Evolutionary conservation across 148 eudicot species (phyloP), one percentile per base, ranked within the genome.

Genomic region (Suaeda aralocaspica): DNA sequence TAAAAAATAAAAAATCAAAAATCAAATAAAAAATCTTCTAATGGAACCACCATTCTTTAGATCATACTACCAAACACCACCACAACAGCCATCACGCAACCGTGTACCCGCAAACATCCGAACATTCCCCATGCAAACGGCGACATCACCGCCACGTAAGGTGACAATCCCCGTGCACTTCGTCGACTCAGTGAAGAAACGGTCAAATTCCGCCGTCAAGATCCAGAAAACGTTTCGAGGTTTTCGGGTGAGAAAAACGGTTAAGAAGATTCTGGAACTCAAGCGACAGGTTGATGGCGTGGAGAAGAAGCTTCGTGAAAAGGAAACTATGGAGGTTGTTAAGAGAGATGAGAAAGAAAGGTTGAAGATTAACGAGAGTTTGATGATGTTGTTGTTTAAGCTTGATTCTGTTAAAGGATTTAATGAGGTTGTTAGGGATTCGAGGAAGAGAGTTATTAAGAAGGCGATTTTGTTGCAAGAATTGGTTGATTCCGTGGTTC

Each of bases 201-300:
- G 49, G 16, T 46, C 76, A 34, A 59, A 63, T 0, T 25, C 72
- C 0, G 87, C 87, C 0, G 0, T 76, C 3, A 77, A 49, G 80
- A 85, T 87, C 22, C 97, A 91, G 84, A 91, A 87, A 84, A 79
- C 71, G 9, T 87, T 82, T 69, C 82, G 95, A 12, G 90, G 95
- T 12, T 89, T 74, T 66, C 31, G 80, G 46, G 84, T 89, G 24
- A 73, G 94, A 66, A 88, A 78, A 39, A 82, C 77, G 69, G 57
- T 91, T 73, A 81, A 72, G 72, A 83, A 69, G 79, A 84, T 91
- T 12, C 59, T 36, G 14, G 74, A 68, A 14, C 51, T 90, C 15
- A 62, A 42, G 67, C 60, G 71, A 12, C 82, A 83, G 4, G 81
- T 90, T 9, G 79, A 75, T 36, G 80, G 44, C 34, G 73, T 88